These are phyloP conservation scores for Phytophthora hibernalis DNA, from an alignment of 352 stramenopile species.

Conservation along the genomic window DNA sequence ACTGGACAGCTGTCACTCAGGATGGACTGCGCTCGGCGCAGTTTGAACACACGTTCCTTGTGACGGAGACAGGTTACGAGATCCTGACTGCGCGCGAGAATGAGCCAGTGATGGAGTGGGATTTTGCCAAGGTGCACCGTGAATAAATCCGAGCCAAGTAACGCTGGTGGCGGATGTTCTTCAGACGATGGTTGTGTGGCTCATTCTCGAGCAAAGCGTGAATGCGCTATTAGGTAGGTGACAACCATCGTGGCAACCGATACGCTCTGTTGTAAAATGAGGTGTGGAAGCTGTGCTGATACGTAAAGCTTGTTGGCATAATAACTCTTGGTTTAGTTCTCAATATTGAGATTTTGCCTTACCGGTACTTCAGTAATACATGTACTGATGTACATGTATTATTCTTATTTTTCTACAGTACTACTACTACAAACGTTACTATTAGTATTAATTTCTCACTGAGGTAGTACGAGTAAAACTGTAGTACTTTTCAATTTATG, in stretches of 20 bases:
- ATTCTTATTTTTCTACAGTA: too few relatives aligned
- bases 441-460: too few relatives aligned
- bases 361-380: too few relatives aligned
- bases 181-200: conserved; percentile 3
- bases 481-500: too few relatives aligned
- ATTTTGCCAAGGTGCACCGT: conserved; percentile 77
- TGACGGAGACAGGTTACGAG: conserved; percentile 98
- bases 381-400: too few relatives aligned
- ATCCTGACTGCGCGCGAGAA: conserved; percentile 95
- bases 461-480: too few relatives aligned
- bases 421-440: too few relatives aligned
- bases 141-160: conserved; percentile 18
- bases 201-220: conserved; percentile 5
- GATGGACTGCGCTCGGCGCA: conserved; percentile 97
- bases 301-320: background rate
- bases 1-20: conserved; percentile 97
- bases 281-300: conserved; percentile 2
- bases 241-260: conserved; percentile 8
- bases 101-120: conserved; percentile 89
- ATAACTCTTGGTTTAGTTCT: too few relatives aligned
- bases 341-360: too few relatives aligned
- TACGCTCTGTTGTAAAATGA: conserved; percentile 1
- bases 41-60: conserved; percentile 98
- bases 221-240: conserved; percentile 19
- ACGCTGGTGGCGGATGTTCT: background rate